Percentiles rank a stretch among this genome's conserved stretches.
These are phyloP conservation scores for Botrytis fragariae DNA, from an alignment of 2,329 filamentous ascomycete genomes.

Conservation along the genomic window DNA sequence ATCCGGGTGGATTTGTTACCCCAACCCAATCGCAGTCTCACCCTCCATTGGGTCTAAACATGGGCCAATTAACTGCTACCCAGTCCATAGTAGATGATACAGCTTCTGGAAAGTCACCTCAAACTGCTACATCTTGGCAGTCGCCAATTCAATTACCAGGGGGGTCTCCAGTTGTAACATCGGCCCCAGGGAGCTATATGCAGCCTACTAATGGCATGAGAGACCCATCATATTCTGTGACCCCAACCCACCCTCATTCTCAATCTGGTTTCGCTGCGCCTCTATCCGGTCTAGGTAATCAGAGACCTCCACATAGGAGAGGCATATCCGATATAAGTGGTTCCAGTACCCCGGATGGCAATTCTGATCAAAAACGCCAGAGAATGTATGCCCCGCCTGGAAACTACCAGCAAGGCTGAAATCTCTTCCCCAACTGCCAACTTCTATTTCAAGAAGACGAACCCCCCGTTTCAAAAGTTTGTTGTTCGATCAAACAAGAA, in stretches of 20 bases:
- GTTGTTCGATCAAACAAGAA: background rate
- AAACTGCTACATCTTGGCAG: slow-evolving; percentile 36
- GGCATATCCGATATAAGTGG: slow-evolving; percentile 37
- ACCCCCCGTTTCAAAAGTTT: background rate
- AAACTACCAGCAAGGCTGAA: slow-evolving; percentile 30
- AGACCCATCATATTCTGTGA: slow-evolving; percentile 35
- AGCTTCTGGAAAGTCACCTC: slow-evolving; percentile 38
- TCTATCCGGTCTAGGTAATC: slow-evolving; percentile 26
- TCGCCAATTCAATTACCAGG: slow-evolving; percentile 37
- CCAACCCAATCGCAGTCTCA: slow-evolving; percentile 28
- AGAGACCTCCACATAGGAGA: slow-evolving; percentile 34
- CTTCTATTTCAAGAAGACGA: background rate
- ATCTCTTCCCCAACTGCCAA: background rate
- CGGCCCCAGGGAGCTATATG: slow-evolving; percentile 31
- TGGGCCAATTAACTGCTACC: slow-evolving; percentile 33
- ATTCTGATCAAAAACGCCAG: slow-evolving; percentile 36
- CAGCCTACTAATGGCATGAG: slow-evolving; percentile 29
- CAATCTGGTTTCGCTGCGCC: slow-evolving; percentile 28
- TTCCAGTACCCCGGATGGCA: slow-evolving; percentile 29
- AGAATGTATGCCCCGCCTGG: slow-evolving; percentile 35
- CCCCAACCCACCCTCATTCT: slow-evolving; percentile 33
- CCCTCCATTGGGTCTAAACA: slow-evolving; percentile 34
- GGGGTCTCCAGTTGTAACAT: slow-evolving; percentile 34
- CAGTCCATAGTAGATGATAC: slow-evolving; percentile 38
- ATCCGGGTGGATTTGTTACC: slow-evolving; percentile 32